Percentiles rank a stretch among this genome's conserved stretches.
Conservation (phyloP, 768 basidiomycete genomes). For the Mycena crocata region DNA sequence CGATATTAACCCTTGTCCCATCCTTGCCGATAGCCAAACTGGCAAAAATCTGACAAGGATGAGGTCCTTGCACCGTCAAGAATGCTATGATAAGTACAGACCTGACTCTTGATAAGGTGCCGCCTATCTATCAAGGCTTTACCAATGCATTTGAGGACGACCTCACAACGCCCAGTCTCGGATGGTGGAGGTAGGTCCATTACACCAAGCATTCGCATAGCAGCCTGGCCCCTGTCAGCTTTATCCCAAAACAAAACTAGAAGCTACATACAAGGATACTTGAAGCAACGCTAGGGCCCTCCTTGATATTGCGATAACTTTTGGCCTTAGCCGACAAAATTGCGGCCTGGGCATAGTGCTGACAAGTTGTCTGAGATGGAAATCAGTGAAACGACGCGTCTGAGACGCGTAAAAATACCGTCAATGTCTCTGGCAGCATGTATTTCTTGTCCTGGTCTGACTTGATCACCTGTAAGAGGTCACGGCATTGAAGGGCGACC, state of each 20-base stretch:
- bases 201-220: slow-evolving; percentile 1
- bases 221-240: background rate
- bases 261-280: background rate
- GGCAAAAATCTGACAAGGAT: background rate
- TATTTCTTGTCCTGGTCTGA: background rate
- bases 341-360: background rate
- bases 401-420: background rate
- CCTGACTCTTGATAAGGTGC: background rate
- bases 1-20: background rate
- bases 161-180: slow-evolving; percentile 1
- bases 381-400: background rate
- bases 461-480: background rate
- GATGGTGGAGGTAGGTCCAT: background rate
- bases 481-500: background rate
- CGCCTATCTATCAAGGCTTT: slow-evolving; percentile 6
- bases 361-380: slow-evolving; percentile 1
- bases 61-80: background rate
- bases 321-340: background rate
- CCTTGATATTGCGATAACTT: slow-evolving; percentile 14
- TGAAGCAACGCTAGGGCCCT: background rate
- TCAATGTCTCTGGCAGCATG: background rate
- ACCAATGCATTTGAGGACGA: background rate
- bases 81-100: background rate
- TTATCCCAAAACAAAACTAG: too few species aligned
- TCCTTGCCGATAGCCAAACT: background rate